A percentile compares a stretch with the other conserved stretches of the same genome.
Evolutionary conservation across 2,329 filamentous ascomycete species (phyloP).

Genomic region (Daldinia eschscholtzii): DNA sequence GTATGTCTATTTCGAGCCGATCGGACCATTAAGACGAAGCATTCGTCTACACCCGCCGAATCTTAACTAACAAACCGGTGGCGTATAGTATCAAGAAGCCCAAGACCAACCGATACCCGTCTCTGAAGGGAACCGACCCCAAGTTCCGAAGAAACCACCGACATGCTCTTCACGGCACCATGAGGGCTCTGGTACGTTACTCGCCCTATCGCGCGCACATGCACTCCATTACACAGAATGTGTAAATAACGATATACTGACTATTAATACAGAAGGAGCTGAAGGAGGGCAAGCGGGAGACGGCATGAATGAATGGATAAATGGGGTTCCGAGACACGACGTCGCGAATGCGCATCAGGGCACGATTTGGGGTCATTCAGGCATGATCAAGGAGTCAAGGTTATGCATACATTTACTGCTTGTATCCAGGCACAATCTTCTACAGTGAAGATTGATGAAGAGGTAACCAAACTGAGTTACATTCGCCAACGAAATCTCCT

Average conservation of each 20-base stretch:
- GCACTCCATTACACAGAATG: not conserved
- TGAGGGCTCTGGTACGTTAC: constrained; percentile 90
- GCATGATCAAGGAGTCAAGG: constrained; percentile 54
- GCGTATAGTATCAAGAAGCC: constrained; percentile 96
- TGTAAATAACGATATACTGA: constrained; percentile 35
- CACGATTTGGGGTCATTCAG: constrained; percentile 51
- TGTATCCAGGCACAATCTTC: constrained; percentile 49
- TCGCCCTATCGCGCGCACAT: not conserved
- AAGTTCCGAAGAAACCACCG: constrained; percentile 99
- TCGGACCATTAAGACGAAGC: constrained; percentile 28
- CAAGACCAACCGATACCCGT: constrained; percentile 98
- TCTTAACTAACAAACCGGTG: constrained; percentile 34
- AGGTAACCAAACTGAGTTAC: constrained; percentile 51
- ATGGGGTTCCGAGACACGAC: constrained; percentile 46
- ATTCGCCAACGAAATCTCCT: constrained; percentile 42
- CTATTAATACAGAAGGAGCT: constrained; percentile 79
- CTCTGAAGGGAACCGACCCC: constrained; percentile 97
- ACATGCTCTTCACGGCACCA: constrained; percentile 99
- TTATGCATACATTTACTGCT: constrained; percentile 53
- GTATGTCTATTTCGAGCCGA: constrained; percentile 67
- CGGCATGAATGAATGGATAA: constrained; percentile 67
- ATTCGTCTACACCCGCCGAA: not conserved
- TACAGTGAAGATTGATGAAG: constrained; percentile 49
- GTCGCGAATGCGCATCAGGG: constrained; percentile 50
- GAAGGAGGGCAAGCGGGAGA: constrained; percentile 94